Percentiles rank a stretch among this genome's conserved stretches.
Evolutionary conservation across 139 green algal genomes (phyloP).

Genomic region (Eudorina sp.): DNA sequence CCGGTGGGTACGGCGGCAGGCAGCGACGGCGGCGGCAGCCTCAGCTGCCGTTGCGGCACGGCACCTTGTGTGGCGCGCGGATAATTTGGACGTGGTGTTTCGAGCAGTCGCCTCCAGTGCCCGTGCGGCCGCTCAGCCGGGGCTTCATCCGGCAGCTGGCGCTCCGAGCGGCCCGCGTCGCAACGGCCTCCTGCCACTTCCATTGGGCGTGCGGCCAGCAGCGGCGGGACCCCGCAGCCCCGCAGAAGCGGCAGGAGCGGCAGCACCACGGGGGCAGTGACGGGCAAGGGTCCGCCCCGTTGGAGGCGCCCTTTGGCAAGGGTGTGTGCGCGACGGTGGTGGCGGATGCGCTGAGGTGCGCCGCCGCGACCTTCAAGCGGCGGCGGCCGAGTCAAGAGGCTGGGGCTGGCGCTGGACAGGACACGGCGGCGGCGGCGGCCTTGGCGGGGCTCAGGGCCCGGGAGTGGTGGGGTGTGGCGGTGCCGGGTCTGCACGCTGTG

Average conservation of each 20-base stretch:
- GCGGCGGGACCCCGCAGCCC: background rate
- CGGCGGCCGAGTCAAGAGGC: too few relatives aligned
- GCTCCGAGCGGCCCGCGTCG: background rate
- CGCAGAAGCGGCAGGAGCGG: background rate
- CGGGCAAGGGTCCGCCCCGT: too few relatives aligned
- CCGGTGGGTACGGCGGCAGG: too few relatives aligned
- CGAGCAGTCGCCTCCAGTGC: background rate
- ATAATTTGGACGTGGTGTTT: background rate
- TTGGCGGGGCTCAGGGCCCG: background rate
- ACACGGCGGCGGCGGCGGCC: background rate
- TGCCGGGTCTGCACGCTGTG: background rate
- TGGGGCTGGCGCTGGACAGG: background rate
- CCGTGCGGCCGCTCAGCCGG: background rate
- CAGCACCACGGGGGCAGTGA: background rate
- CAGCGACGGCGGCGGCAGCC: too few relatives aligned
- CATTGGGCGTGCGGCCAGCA: background rate
- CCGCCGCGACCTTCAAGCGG: background rate
- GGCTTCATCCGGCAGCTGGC: background rate
- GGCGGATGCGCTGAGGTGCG: background rate
- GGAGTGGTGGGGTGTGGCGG: slow-evolving; percentile 1
- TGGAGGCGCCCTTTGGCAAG: background rate
- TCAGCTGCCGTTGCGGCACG: too few relatives aligned
- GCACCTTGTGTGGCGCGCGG: background rate
- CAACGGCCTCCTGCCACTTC: background rate
- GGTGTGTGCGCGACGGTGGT: background rate